These are phyloP conservation scores for Mycena leptocephala DNA, from an alignment of 768 basidiomycete species.

Conservation along the genomic window DNA sequence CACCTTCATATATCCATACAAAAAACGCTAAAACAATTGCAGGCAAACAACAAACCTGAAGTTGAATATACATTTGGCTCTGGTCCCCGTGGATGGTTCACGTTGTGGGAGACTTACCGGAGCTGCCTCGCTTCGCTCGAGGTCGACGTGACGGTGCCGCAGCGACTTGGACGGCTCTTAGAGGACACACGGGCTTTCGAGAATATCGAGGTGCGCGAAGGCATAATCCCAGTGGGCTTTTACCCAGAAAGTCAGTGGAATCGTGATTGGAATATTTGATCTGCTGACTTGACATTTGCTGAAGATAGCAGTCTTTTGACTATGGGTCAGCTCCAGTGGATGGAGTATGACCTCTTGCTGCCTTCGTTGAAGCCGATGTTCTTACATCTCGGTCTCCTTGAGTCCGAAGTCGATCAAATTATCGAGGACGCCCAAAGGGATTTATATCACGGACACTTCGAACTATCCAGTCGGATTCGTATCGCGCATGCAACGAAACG, in stretches of 20 bases:
- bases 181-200: constrained; percentile 68
- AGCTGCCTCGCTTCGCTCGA: constrained; percentile 66
- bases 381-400: constrained; percentile 66
- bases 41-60: constrained; percentile 57
- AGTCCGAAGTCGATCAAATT: constrained; percentile 69
- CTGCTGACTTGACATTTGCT: constrained; percentile 27
- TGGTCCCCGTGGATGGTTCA: constrained; percentile 72
- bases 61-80: constrained; percentile 50
- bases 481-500: constrained; percentile 69
- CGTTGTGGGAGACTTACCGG: constrained; percentile 76
- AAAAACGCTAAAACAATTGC: not conserved
- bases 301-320: constrained; percentile 73
- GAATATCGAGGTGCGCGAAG: constrained; percentile 68
- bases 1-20: not conserved
- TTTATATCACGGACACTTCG: constrained; percentile 72
- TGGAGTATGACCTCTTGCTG: constrained; percentile 78
- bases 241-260: constrained; percentile 71
- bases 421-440: constrained; percentile 77
- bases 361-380: constrained; percentile 77
- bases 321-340: constrained; percentile 82
- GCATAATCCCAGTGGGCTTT: constrained; percentile 78
- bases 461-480: constrained; percentile 68
- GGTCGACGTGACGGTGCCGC: constrained; percentile 73
- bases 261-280: constrained; percentile 15
- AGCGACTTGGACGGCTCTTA: constrained; percentile 67